These are phyloP conservation scores for Trichoderma asperelloides DNA, from an alignment of 495 filamentous ascomycete genomes.

Conservation along the genomic window DNA sequence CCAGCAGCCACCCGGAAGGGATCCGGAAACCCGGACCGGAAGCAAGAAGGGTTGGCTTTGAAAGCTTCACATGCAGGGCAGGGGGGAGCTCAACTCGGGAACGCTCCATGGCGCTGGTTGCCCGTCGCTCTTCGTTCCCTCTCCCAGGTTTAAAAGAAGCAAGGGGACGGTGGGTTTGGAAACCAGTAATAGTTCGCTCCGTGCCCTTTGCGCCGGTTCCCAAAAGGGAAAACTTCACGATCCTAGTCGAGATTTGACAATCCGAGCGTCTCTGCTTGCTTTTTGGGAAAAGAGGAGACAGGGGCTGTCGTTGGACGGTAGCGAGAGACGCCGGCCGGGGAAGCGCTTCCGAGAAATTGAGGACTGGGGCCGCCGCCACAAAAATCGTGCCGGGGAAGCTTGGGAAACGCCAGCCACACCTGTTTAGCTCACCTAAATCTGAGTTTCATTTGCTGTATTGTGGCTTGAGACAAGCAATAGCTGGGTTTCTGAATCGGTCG, in stretches of 20 bases:
- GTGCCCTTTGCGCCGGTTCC: background rate
- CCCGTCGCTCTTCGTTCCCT: background rate
- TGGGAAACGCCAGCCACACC: background rate
- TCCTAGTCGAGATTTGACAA: background rate
- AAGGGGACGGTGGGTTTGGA: background rate
- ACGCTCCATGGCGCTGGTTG: background rate
- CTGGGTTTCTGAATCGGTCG: background rate
- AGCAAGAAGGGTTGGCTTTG: background rate
- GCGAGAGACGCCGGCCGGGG: background rate
- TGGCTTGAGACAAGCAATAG: background rate
- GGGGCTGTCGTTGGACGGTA: background rate
- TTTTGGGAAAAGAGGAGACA: background rate
- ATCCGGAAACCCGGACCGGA: background rate
- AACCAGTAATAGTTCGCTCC: background rate
- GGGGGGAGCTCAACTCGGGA: background rate
- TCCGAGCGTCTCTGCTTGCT: background rate
- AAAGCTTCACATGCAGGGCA: background rate
- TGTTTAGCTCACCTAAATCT: background rate
- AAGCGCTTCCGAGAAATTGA: background rate
- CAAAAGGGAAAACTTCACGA: background rate
- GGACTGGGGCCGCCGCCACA: background rate
- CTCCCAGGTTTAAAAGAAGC: background rate
- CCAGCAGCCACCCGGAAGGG: background rate
- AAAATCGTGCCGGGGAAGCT: background rate
- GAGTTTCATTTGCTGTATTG: background rate